Percentiles rank a stretch among this genome's conserved stretches.
These are phyloP conservation scores for Phaseolus coccineus DNA, from an alignment of 331 rosid species.

Conservation along the genomic window DNA sequence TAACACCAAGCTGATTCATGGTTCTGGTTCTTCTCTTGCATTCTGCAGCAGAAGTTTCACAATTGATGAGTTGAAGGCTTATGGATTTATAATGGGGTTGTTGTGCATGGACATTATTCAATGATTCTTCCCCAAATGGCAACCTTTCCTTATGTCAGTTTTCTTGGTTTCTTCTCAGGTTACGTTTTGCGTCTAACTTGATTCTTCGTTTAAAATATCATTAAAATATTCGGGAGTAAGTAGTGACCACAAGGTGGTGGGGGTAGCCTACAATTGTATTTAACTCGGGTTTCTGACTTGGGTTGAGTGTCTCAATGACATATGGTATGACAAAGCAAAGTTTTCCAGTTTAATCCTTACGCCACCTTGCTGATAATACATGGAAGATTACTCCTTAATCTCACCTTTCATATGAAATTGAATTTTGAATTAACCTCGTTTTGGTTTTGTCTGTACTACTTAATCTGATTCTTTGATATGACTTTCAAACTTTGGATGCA, in stretches of 20 bases:
- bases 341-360: slow-evolving; percentile 25
- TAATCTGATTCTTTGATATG: background rate
- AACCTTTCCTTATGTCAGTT: slow-evolving; percentile 41
- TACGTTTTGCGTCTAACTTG: slow-evolving; percentile 48
- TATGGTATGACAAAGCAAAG: slow-evolving; percentile 31
- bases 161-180: slow-evolving; percentile 50
- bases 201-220: slow-evolving; percentile 32
- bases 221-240: slow-evolving; percentile 24
- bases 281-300: slow-evolving; percentile 41
- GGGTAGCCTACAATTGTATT: slow-evolving; percentile 36
- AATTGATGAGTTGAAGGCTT: slow-evolving; percentile 32
- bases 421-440: background rate
- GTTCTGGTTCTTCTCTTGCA: slow-evolving; percentile 46
- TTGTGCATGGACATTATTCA: slow-evolving; percentile 40
- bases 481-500: background rate
- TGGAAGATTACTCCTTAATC: slow-evolving; percentile 28
- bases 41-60: slow-evolving; percentile 35
- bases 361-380: slow-evolving; percentile 19
- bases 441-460: background rate
- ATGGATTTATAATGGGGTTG: slow-evolving; percentile 44
- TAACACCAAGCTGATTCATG: slow-evolving; percentile 46
- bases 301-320: slow-evolving; percentile 41
- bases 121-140: slow-evolving; percentile 37
- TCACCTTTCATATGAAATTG: background rate
- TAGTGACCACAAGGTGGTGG: slow-evolving; percentile 50